Base-by-base conservation (phyloP, 2,329 filamentous ascomycete species). In the Aspergillus sp. region DNA sequence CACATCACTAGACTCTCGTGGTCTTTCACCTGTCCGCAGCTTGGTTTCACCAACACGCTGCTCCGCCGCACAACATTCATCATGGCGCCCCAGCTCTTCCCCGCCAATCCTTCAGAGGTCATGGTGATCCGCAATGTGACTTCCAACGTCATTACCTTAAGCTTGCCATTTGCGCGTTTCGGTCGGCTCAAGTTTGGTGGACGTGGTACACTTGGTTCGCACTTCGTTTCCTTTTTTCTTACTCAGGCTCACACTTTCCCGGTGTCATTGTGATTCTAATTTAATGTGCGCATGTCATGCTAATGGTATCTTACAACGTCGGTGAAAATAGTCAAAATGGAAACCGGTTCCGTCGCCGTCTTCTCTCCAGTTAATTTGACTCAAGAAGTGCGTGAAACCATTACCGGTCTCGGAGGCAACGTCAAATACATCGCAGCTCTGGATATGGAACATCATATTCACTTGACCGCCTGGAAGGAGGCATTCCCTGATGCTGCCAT, bases 381-480 rank as follows among this genome's bases (percentile, higher is more conserved):
- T 3, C 84, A 88, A 3, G 86, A 89, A 60, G 88, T 92, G 41
- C 86, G 83, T 63, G 80, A 90, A 54, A 79, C 83, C 57, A 76
- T 86, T 19, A 81, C 86, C n/a, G 75, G 80, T 36, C 80, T 91
- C 59, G 88, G 88, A 63, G 88, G 88, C 53, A 83, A 86, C 44
- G 86, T 97, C 54, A 85, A 84, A 66, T 98, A 98, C 82, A 88
- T 99, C 66, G 82, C 94, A 25, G 94, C 95, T 0, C 86, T 90
- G 1, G 95, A 99, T 75, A 83, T 91, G 55, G 92, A 99, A 80
- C 95, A 99, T 77, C 95, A 99, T 83, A 91, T 99, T 74, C 96
- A 95, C 81, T 75, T 99, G 57, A 89, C 90, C 0, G 83, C 91
- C 52, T 99, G 95, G 94, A 87, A 90, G 70, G 80, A 84, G 52